phyloP scores from a whole-genome alignment of 1,284 basidiomycete species.

The Stereum hirsutum region DNA sequence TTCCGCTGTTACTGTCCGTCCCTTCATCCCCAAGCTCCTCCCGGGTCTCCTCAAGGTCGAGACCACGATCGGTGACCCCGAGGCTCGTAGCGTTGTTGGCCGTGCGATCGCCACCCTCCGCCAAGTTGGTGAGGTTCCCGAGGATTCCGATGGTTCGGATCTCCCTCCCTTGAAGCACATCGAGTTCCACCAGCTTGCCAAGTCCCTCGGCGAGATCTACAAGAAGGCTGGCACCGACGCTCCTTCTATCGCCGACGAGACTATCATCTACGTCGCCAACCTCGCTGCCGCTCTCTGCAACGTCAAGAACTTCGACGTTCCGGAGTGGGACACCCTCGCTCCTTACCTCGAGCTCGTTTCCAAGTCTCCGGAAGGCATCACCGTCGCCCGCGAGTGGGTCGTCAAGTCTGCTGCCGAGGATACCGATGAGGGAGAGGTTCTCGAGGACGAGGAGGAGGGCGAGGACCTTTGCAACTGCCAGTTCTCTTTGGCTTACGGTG shows the following conservation, averaged over 20 bases:
- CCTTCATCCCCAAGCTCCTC: slow-evolving; percentile 92
- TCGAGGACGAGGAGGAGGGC: slow-evolving; percentile 92
- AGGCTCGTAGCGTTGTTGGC: slow-evolving; percentile 85
- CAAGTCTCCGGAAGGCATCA: slow-evolving; percentile 55
- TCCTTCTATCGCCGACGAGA: slow-evolving; percentile 50
- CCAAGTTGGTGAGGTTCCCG: slow-evolving; percentile 84
- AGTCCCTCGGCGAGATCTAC: slow-evolving; percentile 68
- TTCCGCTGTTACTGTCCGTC: slow-evolving; percentile 89
- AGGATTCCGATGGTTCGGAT: slow-evolving; percentile 81
- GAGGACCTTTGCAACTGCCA: slow-evolving; percentile 98
- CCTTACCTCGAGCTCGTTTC: slow-evolving; percentile 70
- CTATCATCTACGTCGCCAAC: slow-evolving; percentile 65
- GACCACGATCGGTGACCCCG: slow-evolving; percentile 88
- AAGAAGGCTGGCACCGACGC: slow-evolving; percentile 65
- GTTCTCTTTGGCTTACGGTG: slow-evolving; percentile 97
- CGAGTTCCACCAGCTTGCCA: slow-evolving; percentile 58
- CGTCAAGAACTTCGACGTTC: slow-evolving; percentile 85
- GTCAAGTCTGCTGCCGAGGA: slow-evolving; percentile 83
- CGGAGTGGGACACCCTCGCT: slow-evolving; percentile 80
- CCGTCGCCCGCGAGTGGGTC: slow-evolving; percentile 78
- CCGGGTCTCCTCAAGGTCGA: slow-evolving; percentile 93
- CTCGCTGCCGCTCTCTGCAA: slow-evolving; percentile 85
- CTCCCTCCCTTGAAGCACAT: slow-evolving; percentile 76
- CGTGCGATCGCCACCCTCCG: slow-evolving; percentile 90
- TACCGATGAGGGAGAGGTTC: slow-evolving; percentile 58